Conservation (phyloP, 2,329 filamentous ascomycete species). For the Ophiocordyceps camponoti-floridani region DNA sequence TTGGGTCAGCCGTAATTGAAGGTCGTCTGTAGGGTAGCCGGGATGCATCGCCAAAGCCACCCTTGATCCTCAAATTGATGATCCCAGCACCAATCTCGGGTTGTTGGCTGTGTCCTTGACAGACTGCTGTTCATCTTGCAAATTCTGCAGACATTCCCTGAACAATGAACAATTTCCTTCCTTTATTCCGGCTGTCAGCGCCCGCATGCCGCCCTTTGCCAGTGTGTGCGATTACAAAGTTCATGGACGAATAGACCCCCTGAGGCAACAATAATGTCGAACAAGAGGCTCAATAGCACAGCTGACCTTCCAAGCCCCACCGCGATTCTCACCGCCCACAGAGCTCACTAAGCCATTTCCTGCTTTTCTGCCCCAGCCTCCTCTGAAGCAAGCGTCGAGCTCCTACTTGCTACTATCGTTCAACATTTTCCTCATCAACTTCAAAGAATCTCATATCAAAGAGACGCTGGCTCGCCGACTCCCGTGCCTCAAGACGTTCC, state of each 20-base stretch:
- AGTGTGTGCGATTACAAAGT: background rate
- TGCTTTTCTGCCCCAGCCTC: conserved; percentile 6
- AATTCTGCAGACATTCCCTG: too few species aligned
- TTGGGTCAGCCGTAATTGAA: too few species aligned
- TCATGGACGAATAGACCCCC: background rate
- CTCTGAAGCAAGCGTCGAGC: conserved; percentile 5
- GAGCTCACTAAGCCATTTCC: conserved; percentile 1
- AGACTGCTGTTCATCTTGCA: too few species aligned
- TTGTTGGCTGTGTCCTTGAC: too few species aligned
- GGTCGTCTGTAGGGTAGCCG: too few species aligned
- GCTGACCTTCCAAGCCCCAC: background rate
- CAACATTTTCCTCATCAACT: background rate
- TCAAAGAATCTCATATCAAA: background rate
- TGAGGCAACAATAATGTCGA: background rate
- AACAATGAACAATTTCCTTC: too few species aligned
- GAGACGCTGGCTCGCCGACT: background rate
- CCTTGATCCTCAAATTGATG: too few species aligned
- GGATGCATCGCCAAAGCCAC: too few species aligned
- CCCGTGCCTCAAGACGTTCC: background rate
- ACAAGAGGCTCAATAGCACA: background rate
- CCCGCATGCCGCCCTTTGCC: too few species aligned
- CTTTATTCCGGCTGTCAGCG: too few species aligned
- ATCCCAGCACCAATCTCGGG: too few species aligned
- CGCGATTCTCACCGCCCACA: conserved; percentile 4
- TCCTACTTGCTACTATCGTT: conserved; percentile 1